Evolutionary conservation across 495 filamentous ascomycete genomes (phyloP).

Genomic region (Penicillium bialowiezense): DNA sequence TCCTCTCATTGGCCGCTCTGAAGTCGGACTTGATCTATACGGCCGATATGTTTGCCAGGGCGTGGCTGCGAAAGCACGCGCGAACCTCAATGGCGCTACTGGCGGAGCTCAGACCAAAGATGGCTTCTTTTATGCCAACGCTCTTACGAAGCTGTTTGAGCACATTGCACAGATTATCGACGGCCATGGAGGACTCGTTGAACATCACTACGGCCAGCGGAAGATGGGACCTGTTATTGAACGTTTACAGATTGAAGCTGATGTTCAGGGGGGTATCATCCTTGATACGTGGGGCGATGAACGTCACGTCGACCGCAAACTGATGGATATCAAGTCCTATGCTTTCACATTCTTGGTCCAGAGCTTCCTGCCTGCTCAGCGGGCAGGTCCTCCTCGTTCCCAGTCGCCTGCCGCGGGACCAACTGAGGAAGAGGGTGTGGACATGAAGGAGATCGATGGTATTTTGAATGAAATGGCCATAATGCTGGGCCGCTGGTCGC

Average conservation of each 20-base stretch:
- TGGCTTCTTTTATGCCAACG: conserved; percentile 88
- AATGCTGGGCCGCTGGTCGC: conserved; percentile 91
- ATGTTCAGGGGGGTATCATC: conserved; percentile 96
- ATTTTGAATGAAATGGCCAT: conserved; percentile 80
- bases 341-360: conserved; percentile 96
- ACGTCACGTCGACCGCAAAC: conserved; percentile 71
- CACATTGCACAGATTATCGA: conserved; percentile 97
- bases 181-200: conserved; percentile 82
- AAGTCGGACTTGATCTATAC: conserved; percentile 91
- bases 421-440: conserved; percentile 82
- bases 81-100: conserved; percentile 65
- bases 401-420: conserved; percentile 65
- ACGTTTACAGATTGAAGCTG: conserved; percentile 86
- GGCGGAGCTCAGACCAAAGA: conserved; percentile 60
- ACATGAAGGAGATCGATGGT: conserved; percentile 91
- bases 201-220: conserved; percentile 85
- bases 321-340: conserved; percentile 94
- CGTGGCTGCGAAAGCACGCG: conserved; percentile 76
- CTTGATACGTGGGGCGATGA: conserved; percentile 95
- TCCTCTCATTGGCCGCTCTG: conserved; percentile 85
- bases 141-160: conserved; percentile 88
- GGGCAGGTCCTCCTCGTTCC: conserved; percentile 51
- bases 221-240: conserved; percentile 97
- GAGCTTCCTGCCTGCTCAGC: conserved; percentile 76
- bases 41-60: conserved; percentile 93